Percentiles rank a stretch among this genome's conserved stretches.
phyloP scores from a whole-genome alignment of 2,329 filamentous ascomycete genomes.

The Cryphonectria naterciae region DNA sequence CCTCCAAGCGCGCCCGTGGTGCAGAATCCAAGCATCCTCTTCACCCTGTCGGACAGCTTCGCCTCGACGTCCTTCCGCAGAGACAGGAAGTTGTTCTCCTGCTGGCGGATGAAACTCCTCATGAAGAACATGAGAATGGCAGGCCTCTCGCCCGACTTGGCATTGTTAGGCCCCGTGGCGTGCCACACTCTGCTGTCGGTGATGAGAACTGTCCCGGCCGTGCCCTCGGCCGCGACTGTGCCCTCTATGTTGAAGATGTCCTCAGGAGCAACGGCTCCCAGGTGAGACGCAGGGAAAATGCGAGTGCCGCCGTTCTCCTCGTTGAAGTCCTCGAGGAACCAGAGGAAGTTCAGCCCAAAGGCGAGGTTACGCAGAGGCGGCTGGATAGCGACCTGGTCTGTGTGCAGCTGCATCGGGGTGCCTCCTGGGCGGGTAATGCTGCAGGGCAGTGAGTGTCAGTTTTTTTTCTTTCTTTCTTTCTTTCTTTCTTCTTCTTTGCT shows the following conservation, averaged over 20 bases:
- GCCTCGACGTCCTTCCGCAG: slow-evolving; percentile 36
- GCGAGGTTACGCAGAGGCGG: slow-evolving; percentile 34
- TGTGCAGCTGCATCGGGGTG: slow-evolving; percentile 36
- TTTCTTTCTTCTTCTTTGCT: background rate
- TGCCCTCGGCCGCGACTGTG: slow-evolving; percentile 34
- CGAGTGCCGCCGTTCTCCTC: slow-evolving; percentile 38
- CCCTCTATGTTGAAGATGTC: slow-evolving; percentile 34
- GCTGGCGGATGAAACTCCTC: slow-evolving; percentile 37
- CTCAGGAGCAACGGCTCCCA: slow-evolving; percentile 32
- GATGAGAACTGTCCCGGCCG: slow-evolving; percentile 36
- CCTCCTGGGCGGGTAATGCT: slow-evolving; percentile 36
- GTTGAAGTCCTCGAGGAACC: slow-evolving; percentile 38
- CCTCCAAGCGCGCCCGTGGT: slow-evolving; percentile 34
- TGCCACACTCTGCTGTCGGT: slow-evolving; percentile 39
- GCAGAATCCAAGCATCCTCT: slow-evolving; percentile 33
- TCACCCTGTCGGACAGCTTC: slow-evolving; percentile 34
- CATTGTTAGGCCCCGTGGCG: slow-evolving; percentile 36
- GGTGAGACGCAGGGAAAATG: slow-evolving; percentile 35
- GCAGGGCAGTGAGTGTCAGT: background rate
- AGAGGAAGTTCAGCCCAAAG: slow-evolving; percentile 35
- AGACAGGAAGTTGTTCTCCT: slow-evolving; percentile 38
- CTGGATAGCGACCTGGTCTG: slow-evolving; percentile 36
- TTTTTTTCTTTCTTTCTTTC: background rate
- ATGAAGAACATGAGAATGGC: slow-evolving; percentile 39
- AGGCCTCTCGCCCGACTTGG: slow-evolving; percentile 32